A percentile compares a stretch with the other conserved stretches of the same genome.
These are phyloP conservation scores for Magnusiomyces fungicola DNA, from an alignment of 1,139 yeast genomes.

Conservation along the genomic window DNA sequence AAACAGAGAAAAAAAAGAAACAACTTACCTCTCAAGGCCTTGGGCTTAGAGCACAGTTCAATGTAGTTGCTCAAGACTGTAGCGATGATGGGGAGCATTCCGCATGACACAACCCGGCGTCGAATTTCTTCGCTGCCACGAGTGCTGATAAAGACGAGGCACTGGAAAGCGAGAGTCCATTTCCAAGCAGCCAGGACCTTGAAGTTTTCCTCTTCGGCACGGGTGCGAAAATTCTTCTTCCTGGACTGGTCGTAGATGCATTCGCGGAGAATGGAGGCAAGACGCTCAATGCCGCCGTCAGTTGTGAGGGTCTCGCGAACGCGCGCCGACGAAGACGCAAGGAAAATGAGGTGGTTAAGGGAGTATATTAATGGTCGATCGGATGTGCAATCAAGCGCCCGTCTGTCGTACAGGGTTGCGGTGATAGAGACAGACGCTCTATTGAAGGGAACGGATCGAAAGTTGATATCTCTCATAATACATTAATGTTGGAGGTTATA, in stretches of 20 bases:
- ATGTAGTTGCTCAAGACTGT: constrained; percentile 85
- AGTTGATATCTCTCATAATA: constrained; percentile 83
- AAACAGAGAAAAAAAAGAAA: background rate
- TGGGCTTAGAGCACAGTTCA: constrained; percentile 18
- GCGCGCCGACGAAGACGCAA: constrained; percentile 79
- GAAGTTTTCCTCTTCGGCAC: constrained; percentile 12
- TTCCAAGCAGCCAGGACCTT: constrained; percentile 76
- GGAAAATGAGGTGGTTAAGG: constrained; percentile 76
- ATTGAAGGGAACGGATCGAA: constrained; percentile 68
- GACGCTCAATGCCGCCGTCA: constrained; percentile 89
- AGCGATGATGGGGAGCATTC: constrained; percentile 82
- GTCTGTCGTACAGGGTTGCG: constrained; percentile 77
- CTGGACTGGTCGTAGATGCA: constrained; percentile 40
- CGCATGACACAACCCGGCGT: constrained; percentile 82
- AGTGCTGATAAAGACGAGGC: constrained; percentile 83
- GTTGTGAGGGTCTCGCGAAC: constrained; percentile 81
- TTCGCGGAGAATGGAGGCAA: constrained; percentile 78
- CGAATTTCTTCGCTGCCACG: constrained; percentile 85
- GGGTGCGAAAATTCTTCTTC: constrained; percentile 3
- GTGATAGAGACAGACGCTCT: constrained; percentile 89
- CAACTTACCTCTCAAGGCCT: constrained; percentile 10
- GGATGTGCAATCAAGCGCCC: constrained; percentile 87
- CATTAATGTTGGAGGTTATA: too few species aligned
- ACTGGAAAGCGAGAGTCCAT: constrained; percentile 93
- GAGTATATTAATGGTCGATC: constrained; percentile 90